phyloP scores from a whole-genome alignment of 1,284 basidiomycete genomes.

The Leccinum pachyderme region DNA sequence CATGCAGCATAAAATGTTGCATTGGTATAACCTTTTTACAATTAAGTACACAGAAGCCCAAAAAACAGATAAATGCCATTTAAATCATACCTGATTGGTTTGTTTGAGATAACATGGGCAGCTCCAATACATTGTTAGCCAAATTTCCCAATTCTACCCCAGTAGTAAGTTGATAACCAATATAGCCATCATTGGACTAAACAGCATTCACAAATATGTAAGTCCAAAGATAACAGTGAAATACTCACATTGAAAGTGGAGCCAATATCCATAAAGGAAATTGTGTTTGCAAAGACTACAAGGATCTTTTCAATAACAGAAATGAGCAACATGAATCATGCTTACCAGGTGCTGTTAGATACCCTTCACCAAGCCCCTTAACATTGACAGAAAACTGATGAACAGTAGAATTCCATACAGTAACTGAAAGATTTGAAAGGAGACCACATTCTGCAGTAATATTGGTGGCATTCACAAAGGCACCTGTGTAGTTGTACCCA shows the following conservation, averaged over 20 bases:
- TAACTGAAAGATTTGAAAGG: conserved; percentile 2
- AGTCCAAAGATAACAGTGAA: too few relatives aligned
- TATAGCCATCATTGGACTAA: too few relatives aligned
- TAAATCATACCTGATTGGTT: too few relatives aligned
- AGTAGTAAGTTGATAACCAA: background rate
- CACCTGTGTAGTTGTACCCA: background rate
- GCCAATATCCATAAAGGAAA: too few relatives aligned
- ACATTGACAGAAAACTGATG: background rate
- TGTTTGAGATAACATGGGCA: background rate
- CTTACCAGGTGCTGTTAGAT: background rate
- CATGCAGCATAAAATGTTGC: conserved; percentile 10
- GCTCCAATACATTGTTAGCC: background rate
- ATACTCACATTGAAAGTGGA: too few relatives aligned
- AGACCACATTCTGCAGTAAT: conserved; percentile 16
- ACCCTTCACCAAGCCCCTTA: conserved; percentile 5
- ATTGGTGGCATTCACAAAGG: conserved; percentile 10
- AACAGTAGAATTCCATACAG: background rate
- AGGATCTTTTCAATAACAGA: too few relatives aligned
- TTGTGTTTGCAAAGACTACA: too few relatives aligned
- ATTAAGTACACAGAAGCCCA: background rate
- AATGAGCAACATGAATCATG: too few relatives aligned
- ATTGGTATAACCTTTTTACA: background rate
- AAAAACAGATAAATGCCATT: too few relatives aligned
- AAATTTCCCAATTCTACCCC: conserved; percentile 4
- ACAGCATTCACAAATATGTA: too few relatives aligned